phyloP scores from a whole-genome alignment of 1,284 basidiomycete genomes.

The Crepidotus sp. region DNA sequence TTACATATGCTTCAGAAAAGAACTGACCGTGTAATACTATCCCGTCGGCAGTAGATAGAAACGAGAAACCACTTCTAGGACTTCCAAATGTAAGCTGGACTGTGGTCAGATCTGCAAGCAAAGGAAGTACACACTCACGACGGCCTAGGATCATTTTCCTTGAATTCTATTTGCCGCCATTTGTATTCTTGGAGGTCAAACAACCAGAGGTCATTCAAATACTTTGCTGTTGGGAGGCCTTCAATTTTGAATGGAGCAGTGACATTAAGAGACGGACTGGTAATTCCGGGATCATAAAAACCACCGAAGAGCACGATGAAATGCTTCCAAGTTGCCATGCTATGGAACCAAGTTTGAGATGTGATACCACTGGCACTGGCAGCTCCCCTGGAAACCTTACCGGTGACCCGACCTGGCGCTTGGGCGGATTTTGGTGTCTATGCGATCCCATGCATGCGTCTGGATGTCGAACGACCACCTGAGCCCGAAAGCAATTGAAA shows the following conservation, averaged over 20 bases:
- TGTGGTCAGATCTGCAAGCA: slow-evolving; percentile 1
- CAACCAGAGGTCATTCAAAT: slow-evolving; percentile 82
- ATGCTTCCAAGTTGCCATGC: slow-evolving; percentile 88
- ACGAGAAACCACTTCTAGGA: slow-evolving; percentile 81
- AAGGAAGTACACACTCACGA: slow-evolving; percentile 38
- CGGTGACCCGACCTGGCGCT: slow-evolving; percentile 80
- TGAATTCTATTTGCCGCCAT: slow-evolving; percentile 77
- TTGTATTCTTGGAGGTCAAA: slow-evolving; percentile 85
- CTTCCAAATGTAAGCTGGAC: slow-evolving; percentile 28
- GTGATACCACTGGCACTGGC: too few relatives aligned
- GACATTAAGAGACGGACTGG: slow-evolving; percentile 38
- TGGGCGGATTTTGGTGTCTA: slow-evolving; percentile 78
- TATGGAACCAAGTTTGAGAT: background rate
- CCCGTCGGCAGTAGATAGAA: slow-evolving; percentile 75
- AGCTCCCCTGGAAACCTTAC: too few relatives aligned
- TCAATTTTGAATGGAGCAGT: background rate
- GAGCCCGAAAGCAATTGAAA: slow-evolving; percentile 35
- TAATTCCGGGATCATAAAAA: slow-evolving; percentile 76
- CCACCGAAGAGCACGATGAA: slow-evolving; percentile 82
- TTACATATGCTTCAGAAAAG: background rate
- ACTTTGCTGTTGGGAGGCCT: slow-evolving; percentile 49
- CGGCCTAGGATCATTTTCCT: slow-evolving; percentile 60
- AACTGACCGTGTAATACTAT: slow-evolving; percentile 69
- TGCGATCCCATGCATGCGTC: slow-evolving; percentile 79
- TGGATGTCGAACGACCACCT: slow-evolving; percentile 75